Percentiles rank a stretch among this genome's conserved stretches.
Evolutionary conservation across 2,329 filamentous ascomycete species (phyloP).

Genomic region (Cyclaneusma minus): DNA sequence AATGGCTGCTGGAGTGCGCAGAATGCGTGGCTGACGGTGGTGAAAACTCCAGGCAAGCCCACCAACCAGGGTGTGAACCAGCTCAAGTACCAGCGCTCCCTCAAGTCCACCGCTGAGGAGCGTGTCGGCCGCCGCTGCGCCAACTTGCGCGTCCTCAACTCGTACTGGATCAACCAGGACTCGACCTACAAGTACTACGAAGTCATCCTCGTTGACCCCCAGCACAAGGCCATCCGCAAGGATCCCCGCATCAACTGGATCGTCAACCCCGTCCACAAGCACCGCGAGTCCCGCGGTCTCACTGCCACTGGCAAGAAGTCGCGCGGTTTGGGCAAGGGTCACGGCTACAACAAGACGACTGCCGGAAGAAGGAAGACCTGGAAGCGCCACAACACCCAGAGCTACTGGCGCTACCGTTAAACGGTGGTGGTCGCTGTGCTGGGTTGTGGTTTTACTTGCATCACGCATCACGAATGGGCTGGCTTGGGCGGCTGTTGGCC

Average conservation of each 20-base stretch:
- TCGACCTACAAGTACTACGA: slow-evolving; percentile 99
- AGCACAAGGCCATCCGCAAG: slow-evolving; percentile 99
- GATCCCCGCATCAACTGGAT: slow-evolving; percentile 99
- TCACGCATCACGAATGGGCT: slow-evolving; percentile 9
- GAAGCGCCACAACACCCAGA: slow-evolving; percentile 99
- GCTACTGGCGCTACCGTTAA: slow-evolving; percentile 96
- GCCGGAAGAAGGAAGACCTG: slow-evolving; percentile 98
- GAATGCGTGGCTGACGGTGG: slow-evolving; percentile 1
- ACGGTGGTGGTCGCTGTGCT: slow-evolving; percentile 15
- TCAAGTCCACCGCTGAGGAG: slow-evolving; percentile 96
- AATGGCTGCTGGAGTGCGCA: slow-evolving; percentile 2
- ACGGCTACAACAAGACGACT: slow-evolving; percentile 97
- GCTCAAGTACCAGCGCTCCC: slow-evolving; percentile 99
- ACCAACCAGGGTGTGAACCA: slow-evolving; percentile 99
- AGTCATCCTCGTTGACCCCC: slow-evolving; percentile 98
- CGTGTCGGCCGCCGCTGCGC: slow-evolving; percentile 98
- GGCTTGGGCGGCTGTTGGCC: no score
- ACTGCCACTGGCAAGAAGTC: slow-evolving; percentile 99
- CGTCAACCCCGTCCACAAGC: slow-evolving; percentile 99
- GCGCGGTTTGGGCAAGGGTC: slow-evolving; percentile 97
- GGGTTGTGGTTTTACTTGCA: slow-evolving; percentile 10
- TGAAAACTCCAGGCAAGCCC: slow-evolving; percentile 65
- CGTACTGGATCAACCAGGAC: slow-evolving; percentile 99
- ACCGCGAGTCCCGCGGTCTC: slow-evolving; percentile 94
- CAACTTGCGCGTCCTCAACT: slow-evolving; percentile 99